These are phyloP conservation scores for Pestalotiopsis sp. DNA, from an alignment of 2,329 filamentous ascomycete genomes.

Conservation along the genomic window DNA sequence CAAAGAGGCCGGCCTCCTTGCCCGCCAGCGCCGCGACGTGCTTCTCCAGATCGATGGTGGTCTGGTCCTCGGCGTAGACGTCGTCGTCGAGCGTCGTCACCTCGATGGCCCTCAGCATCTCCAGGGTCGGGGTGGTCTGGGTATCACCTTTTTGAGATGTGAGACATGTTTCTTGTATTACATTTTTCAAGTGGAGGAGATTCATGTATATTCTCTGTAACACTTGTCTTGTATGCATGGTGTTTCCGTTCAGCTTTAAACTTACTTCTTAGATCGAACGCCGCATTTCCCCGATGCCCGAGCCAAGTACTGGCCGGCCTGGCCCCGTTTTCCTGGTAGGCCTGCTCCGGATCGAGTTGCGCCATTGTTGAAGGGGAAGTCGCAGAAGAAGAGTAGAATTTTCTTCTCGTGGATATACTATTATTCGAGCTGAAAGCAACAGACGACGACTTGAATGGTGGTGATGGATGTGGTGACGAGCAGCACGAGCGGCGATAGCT, in stretches of 20 bases:
- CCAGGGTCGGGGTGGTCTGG: conserved; percentile 68
- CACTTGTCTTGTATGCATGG: neutral
- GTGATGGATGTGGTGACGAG: neutral
- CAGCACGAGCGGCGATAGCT: neutral
- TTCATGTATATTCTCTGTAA: too few relatives aligned
- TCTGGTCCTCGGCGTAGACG: conserved; percentile 72
- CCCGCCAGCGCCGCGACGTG: conserved; percentile 67
- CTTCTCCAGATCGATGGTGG: conserved; percentile 67
- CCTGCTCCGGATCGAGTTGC: conserved; percentile 9
- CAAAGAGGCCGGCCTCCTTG: conserved; percentile 70
- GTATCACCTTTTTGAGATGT: conserved; percentile 55
- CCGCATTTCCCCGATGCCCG: conserved; percentile 31
- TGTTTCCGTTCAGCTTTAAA: neutral
- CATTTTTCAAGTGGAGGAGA: neutral
- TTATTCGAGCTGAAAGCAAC: neutral
- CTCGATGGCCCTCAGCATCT: conserved; percentile 73
- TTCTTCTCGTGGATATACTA: neutral
- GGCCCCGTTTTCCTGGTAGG: conserved; percentile 1
- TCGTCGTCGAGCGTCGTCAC: conserved; percentile 75
- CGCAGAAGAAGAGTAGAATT: neutral
- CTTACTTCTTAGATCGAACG: conserved; percentile 34
- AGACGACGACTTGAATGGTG: neutral
- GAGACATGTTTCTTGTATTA: neutral
- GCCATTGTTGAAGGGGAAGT: neutral
- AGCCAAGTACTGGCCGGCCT: conserved; percentile 27